A percentile compares a stretch with the other conserved stretches of the same genome.
Conservation (phyloP, 495 filamentous ascomycete species). For the Neurospora sp. region DNA sequence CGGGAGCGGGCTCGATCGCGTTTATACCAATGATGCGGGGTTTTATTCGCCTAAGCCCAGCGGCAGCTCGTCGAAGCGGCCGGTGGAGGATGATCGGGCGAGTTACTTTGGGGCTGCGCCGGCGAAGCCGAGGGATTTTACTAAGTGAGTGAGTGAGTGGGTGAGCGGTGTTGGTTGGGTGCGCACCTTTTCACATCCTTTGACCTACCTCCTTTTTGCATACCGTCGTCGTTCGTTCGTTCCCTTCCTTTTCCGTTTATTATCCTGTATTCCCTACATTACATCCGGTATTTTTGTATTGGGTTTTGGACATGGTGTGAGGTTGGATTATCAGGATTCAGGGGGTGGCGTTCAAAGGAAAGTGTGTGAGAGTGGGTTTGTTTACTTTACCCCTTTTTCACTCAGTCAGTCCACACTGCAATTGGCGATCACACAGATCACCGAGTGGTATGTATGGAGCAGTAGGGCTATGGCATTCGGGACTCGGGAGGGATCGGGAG, state of each 20-base stretch:
- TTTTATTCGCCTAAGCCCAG: neutral
- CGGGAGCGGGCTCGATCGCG: slow-evolving; percentile 3
- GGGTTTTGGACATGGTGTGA: neutral
- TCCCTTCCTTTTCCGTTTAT: neutral
- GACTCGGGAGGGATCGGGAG: neutral
- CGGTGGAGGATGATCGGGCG: slow-evolving; percentile 3
- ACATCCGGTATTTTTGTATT: neutral
- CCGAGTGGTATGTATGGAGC: neutral
- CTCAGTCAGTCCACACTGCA: neutral
- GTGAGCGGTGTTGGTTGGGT: neutral
- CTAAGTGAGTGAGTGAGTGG: neutral
- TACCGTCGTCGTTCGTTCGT: neutral
- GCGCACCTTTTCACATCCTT: neutral
- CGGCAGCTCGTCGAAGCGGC: neutral
- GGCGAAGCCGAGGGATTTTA: slow-evolving; percentile 8
- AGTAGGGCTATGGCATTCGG: neutral
- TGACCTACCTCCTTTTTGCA: neutral
- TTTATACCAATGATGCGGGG: neutral
- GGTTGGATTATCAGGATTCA: neutral
- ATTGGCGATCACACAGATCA: neutral
- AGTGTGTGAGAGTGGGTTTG: neutral
- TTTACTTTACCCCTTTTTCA: neutral
- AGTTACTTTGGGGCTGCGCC: slow-evolving; percentile 3
- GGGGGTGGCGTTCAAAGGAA: neutral
- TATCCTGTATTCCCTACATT: neutral